Evolutionary conservation across 1,139 yeast genomes (phyloP).

Genomic region (Protomyces arabidopsidicola): DNA sequence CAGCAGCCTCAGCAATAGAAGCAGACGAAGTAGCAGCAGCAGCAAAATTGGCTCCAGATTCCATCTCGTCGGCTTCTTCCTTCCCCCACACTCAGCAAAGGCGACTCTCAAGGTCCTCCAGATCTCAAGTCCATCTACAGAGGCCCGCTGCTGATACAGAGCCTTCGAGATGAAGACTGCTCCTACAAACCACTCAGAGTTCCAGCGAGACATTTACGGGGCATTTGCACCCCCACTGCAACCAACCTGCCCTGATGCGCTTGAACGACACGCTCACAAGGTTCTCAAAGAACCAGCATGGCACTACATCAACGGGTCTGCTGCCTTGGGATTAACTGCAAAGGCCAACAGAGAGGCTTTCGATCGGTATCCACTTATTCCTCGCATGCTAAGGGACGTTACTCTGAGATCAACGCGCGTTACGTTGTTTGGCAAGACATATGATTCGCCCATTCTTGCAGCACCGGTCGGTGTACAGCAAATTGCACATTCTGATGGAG

Average conservation of each 20-base stretch:
- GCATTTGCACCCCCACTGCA: constrained; percentile 9
- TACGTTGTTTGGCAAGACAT: constrained; percentile 33
- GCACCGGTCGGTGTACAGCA: constrained; percentile 38
- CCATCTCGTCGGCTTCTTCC: neutral
- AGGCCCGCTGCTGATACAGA: neutral
- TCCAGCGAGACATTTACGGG: constrained; percentile 23
- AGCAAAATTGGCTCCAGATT: too few relatives aligned
- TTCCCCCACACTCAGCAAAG: neutral
- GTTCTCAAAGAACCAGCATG: constrained; percentile 13
- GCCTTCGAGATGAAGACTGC: neutral
- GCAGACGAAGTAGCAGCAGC: too few relatives aligned
- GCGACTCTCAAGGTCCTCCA: neutral
- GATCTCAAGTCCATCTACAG: too few relatives aligned
- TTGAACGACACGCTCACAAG: constrained; percentile 21
- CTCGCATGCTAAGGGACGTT: constrained; percentile 31
- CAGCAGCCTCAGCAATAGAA: too few relatives aligned
- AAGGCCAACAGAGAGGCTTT: constrained; percentile 30
- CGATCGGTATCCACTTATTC: constrained; percentile 28
- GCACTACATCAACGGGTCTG: constrained; percentile 31
- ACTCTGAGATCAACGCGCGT: constrained; percentile 32
- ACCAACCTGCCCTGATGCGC: constrained; percentile 15
- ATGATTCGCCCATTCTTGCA: constrained; percentile 34
- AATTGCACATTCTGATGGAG: constrained; percentile 36
- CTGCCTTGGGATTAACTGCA: constrained; percentile 28
- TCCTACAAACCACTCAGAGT: constrained; percentile 21